Evolutionary conservation across 2,329 filamentous ascomycete genomes (phyloP).

Genomic region (Aspergillus niger): DNA sequence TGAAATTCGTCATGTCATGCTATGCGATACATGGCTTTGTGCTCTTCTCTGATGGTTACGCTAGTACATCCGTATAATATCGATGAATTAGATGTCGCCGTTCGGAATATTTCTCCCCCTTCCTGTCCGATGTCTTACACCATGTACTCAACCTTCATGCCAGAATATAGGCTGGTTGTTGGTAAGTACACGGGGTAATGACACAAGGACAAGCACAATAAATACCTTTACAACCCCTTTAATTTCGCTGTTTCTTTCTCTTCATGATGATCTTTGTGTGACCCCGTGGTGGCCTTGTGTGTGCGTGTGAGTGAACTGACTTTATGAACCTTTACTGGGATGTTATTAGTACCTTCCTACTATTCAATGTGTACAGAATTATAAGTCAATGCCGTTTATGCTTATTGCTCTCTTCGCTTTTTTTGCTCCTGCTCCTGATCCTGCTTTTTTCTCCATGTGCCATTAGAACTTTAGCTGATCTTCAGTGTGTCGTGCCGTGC

Average conservation of each 20-base stretch:
- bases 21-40: neutral
- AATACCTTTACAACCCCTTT: neutral
- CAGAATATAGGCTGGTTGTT: too few relatives aligned
- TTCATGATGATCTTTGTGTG: conserved; percentile 7
- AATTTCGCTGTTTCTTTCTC: neutral
- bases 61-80: neutral
- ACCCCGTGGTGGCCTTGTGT: too few relatives aligned
- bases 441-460: neutral
- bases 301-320: conserved; percentile 2
- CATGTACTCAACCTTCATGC: too few relatives aligned
- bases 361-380: conserved; percentile 13
- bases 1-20: neutral
- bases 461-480: neutral
- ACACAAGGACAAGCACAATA: too few relatives aligned
- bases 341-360: neutral
- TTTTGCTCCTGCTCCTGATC: neutral
- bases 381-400: conserved; percentile 7
- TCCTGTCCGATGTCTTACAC: too few relatives aligned
- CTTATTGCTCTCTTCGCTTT: neutral
- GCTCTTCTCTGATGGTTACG: neutral
- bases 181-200: too few relatives aligned
- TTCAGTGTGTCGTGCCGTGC: neutral
- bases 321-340: conserved; percentile 5
- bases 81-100: neutral
- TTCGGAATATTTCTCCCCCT: neutral